phyloP scores from a whole-genome alignment of 1,284 basidiomycete genomes.

The Sanghuangporus baumii region DNA sequence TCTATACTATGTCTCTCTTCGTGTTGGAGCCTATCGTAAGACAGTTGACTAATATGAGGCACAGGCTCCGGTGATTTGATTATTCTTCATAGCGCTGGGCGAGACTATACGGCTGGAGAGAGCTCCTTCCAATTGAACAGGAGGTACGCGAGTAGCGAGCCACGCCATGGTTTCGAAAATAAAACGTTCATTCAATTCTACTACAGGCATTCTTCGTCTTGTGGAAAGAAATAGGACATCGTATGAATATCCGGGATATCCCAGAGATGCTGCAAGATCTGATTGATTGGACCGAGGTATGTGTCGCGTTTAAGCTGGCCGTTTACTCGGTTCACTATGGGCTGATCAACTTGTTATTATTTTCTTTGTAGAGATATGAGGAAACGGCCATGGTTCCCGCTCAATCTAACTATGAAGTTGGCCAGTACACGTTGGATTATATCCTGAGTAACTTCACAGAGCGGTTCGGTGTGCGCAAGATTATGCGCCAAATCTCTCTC shows the following conservation, averaged over 20 bases:
- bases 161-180: not conserved
- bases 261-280: conserved; percentile 34
- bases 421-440: conserved; percentile 33
- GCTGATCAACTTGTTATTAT: not conserved
- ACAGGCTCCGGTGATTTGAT: not conserved
- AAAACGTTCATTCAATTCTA: not conserved
- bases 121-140: conserved; percentile 30
- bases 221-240: conserved; percentile 36
- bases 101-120: conserved; percentile 32
- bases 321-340: not conserved
- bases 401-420: conserved; percentile 33
- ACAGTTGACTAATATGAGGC: not conserved
- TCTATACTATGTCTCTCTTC: conserved; percentile 30
- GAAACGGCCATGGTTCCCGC: conserved; percentile 34
- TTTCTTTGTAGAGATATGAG: conserved; percentile 34
- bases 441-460: conserved; percentile 33
- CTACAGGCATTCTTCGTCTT: conserved; percentile 34
- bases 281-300: conserved; percentile 31
- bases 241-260: conserved; percentile 39
- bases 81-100: conserved; percentile 30
- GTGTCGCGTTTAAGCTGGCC: conserved; percentile 4
- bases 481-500: conserved; percentile 28
- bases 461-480: conserved; percentile 30
- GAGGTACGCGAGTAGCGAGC: conserved; percentile 20
- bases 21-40: conserved; percentile 30